Conservation (phyloP, 129 eudicot genomes). For the Logfia minima region DNA sequence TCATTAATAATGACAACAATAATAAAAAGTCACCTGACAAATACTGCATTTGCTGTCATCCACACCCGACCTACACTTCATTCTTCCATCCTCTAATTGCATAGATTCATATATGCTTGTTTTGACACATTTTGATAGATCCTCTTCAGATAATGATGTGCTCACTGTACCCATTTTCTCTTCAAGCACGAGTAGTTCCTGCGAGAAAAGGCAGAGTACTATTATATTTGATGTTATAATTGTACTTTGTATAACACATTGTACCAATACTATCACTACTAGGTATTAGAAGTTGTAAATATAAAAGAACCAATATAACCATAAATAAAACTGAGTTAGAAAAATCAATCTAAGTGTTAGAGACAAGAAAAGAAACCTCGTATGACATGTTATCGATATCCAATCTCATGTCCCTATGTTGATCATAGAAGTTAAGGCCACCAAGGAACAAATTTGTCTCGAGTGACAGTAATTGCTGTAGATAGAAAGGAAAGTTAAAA, state of each 20-base stretch:
- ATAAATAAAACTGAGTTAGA: not conserved
- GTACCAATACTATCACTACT: conserved; percentile 15
- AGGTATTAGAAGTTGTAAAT: not conserved
- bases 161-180: conserved; percentile 91
- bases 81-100: conserved; percentile 29
- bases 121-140: conserved; percentile 59
- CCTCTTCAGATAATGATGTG: conserved; percentile 82
- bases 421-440: conserved; percentile 69
- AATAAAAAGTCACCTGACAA: conserved; percentile 64
- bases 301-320: not conserved
- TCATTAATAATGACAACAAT: not conserved
- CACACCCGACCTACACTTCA: conserved; percentile 27
- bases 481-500: conserved; percentile 11
- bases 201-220: conserved; percentile 16
- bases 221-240: not conserved
- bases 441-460: conserved; percentile 73
- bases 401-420: conserved; percentile 90
- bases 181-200: conserved; percentile 90
- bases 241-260: not conserved
- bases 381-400: conserved; percentile 98
- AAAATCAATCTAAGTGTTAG: not conserved
- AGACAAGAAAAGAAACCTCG: conserved; percentile 54
- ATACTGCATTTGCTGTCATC: conserved; percentile 84
- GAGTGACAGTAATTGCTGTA: conserved; percentile 69
- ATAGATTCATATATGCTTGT: conserved; percentile 44